phyloP scores from a whole-genome alignment of 176 grass and related monocot genomes.

The Eragrostis nindensis region DNA sequence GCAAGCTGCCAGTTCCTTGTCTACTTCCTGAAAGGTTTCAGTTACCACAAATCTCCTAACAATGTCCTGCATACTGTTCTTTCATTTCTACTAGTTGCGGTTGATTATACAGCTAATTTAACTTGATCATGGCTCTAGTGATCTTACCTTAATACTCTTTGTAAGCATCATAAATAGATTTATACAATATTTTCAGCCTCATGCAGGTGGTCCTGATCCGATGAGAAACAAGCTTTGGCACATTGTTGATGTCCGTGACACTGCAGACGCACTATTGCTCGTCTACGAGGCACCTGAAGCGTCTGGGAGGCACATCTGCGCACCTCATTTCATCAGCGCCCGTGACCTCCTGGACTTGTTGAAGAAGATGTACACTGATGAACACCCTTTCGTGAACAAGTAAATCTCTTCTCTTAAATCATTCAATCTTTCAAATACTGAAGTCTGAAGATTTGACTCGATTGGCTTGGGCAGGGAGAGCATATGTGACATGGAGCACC shows the following conservation, averaged over 20 bases:
- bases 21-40: constrained; percentile 37
- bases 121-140: no score
- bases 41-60: not conserved
- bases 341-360: constrained; percentile 33
- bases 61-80: no score
- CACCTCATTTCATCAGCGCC: constrained; percentile 28
- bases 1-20: no score
- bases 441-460: not conserved
- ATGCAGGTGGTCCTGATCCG: constrained; percentile 25
- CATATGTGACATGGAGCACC: constrained; percentile 27
- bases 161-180: no score
- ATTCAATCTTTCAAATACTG: not conserved
- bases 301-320: constrained; percentile 47
- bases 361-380: constrained; percentile 41
- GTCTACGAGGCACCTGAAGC: constrained; percentile 30
- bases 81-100: no score
- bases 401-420: not conserved
- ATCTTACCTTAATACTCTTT: no score
- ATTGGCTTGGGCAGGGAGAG: constrained; percentile 6
- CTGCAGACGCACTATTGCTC: constrained; percentile 35
- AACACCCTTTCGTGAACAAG: constrained; percentile 35
- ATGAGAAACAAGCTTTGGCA: constrained; percentile 42
- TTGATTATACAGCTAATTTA: no score
- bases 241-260: constrained; percentile 47
- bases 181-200: no score